Percentiles rank a stretch among this genome's conserved stretches.
phyloP scores from a whole-genome alignment of 106 monocot species.

The Agapanthus africanus region DNA sequence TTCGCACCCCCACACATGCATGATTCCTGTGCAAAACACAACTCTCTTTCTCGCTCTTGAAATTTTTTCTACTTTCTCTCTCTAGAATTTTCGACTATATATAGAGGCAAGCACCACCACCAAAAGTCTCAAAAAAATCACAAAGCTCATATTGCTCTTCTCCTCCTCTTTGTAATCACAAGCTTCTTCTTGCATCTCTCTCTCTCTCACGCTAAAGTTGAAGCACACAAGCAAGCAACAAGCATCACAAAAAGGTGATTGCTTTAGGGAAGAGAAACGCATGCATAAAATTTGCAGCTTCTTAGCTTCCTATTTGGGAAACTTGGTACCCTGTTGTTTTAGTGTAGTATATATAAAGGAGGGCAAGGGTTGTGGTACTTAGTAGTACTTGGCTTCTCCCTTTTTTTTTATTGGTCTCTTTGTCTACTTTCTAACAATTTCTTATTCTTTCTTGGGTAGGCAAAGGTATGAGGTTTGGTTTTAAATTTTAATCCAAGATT shows the following conservation, averaged over 20 bases:
- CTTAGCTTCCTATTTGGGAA: not conserved
- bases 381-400: not conserved
- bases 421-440: no score
- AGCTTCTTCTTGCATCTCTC: not conserved
- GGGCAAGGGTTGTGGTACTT: not conserved
- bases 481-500: no score
- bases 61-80: not conserved
- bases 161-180: not conserved
- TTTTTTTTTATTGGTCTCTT: not conserved
- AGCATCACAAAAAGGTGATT: not conserved
- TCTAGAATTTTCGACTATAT: constrained; percentile 5
- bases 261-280: not conserved
- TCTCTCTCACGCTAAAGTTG: not conserved
- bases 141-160: not conserved
- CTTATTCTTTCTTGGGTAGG: no score
- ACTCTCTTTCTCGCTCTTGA: constrained; percentile 12
- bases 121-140: not conserved
- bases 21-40: constrained; percentile 27
- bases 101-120: constrained; percentile 7
- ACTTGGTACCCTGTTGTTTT: constrained; percentile 1
- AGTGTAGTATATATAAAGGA: no score
- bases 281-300: not conserved
- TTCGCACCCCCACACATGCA: constrained; percentile 12
- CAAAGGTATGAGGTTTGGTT: no score
- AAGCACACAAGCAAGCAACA: not conserved